Base-by-base conservation (phyloP, 768 basidiomycete species). In the Lactarius pseudohatsudake region DNA sequence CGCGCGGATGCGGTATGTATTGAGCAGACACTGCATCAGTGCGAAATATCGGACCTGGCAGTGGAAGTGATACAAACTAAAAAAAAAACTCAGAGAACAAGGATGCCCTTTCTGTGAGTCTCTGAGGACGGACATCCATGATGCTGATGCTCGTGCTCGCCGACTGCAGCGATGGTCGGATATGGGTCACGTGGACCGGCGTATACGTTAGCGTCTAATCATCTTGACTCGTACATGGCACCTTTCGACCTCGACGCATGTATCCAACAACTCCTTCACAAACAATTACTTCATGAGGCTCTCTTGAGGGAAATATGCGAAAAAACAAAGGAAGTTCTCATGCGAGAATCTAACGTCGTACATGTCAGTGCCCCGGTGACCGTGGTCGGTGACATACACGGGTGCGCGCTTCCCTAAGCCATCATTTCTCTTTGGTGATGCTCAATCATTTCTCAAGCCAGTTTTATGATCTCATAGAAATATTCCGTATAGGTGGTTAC, bases 391-490 rank as follows among this genome's bases (percentile, higher is more conserved):
- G 97, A 99, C 76, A 98, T 99, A 58, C 97, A 99, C 76, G 97
- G 95, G 95, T 97, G 79, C 84, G 92, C 55, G 74, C 72, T 68
- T 43, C 62, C 50, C 62, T 57, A 41, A 54, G 50, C 3, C 53
- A 3, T 60, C 65, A 64, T 65, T 41, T 62, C 65, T 64, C 67
- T 68, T 70, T 72, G 76, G 80, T 72, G 82, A 77, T 74, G 72
- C 64, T 72, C 72, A 72, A 62, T 59, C 36, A 40, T 58, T 59
- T 69, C 73, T 77, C 77, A 86, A 97, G 96, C 66, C 96, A 99
- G 85, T 99, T 99, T 79, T 96, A 98, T 81, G 96, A 99, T 81
- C 85, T 99, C 72, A 92, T 98, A 77, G 96, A 99, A 78, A 98
- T 98, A 75, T 99, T 99, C 74, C 87, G 96, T 59, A 98, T 99